A percentile compares a stretch with the other conserved stretches of the same genome.
These are phyloP conservation scores for Penicillium sp. DNA, from an alignment of 2,329 filamentous ascomycete species.

Conservation along the genomic window DNA sequence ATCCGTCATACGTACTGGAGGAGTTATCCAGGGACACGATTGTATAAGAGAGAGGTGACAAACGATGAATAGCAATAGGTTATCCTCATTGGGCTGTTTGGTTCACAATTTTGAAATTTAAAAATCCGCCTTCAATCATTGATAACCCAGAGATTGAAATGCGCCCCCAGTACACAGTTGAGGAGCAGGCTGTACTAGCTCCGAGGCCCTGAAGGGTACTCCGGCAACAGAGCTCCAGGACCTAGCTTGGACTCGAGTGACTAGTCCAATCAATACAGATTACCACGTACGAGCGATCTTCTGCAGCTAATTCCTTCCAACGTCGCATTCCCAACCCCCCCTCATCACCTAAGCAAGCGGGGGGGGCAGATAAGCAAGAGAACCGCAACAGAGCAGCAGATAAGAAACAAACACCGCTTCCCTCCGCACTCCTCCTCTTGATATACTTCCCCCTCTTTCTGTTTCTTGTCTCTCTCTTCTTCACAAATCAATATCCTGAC, in stretches of 20 bases:
- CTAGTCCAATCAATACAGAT: no score
- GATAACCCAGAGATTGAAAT: no score
- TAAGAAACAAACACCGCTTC: neutral
- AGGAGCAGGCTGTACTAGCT: neutral
- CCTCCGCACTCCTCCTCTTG: neutral
- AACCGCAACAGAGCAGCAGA: neutral
- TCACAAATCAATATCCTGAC: neutral
- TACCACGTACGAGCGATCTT: no score
- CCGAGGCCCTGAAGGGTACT: neutral
- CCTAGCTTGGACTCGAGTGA: neutral
- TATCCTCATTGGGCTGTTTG: no score
- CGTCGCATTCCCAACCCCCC: neutral
- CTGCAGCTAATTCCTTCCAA: neutral
- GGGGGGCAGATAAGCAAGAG: neutral
- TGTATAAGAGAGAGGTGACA: neutral
- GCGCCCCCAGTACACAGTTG: neutral
- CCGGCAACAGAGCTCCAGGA: neutral
- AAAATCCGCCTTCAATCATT: no score
- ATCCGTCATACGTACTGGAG: neutral
- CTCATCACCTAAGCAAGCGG: neutral
- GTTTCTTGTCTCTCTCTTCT: neutral
- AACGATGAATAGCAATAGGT: no score
- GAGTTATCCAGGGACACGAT: neutral
- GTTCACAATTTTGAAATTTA: no score
- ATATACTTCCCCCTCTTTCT: neutral